These are phyloP conservation scores for Coemansia sp. DNA, from an alignment of 192 early-diverging fungal genomes.

Conservation along the genomic window DNA sequence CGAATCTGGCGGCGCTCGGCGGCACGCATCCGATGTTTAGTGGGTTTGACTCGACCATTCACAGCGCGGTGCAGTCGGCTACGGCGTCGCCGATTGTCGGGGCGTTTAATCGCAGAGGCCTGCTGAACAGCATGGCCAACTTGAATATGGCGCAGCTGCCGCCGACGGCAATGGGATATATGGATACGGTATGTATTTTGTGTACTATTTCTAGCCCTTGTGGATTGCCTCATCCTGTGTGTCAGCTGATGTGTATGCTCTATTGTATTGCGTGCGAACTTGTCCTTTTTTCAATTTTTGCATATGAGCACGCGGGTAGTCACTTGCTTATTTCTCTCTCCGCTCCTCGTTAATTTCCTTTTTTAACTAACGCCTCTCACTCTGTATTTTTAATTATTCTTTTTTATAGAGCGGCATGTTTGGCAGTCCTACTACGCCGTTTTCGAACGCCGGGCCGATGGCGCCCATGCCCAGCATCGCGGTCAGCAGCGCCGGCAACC, in stretches of 20 bases:
- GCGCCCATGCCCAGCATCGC: slow-evolving; percentile 23
- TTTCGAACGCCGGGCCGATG: slow-evolving; percentile 14
- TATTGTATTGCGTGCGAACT: slow-evolving; percentile 15
- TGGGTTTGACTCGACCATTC: slow-evolving; percentile 25
- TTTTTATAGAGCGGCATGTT: slow-evolving; percentile 37
- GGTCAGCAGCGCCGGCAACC: not conserved
- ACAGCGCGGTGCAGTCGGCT: slow-evolving; percentile 51
- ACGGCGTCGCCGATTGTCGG: slow-evolving; percentile 33
- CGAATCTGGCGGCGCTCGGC: slow-evolving; percentile 28
- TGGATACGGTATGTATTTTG: slow-evolving; percentile 3
- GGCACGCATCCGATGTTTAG: slow-evolving; percentile 1
- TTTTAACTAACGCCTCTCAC: slow-evolving; percentile 10
- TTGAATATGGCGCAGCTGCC: slow-evolving; percentile 51
- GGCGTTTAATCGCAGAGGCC: slow-evolving; percentile 18
- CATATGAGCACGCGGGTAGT: slow-evolving; percentile 7
- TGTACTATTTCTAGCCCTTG: not conserved
- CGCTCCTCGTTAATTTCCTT: not conserved
- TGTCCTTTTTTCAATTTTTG: not conserved
- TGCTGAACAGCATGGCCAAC: slow-evolving; percentile 44
- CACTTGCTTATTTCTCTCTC: not conserved
- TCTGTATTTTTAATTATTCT: not conserved
- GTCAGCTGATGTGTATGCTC: not conserved
- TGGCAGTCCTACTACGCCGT: slow-evolving; percentile 7
- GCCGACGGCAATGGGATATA: slow-evolving; percentile 14
- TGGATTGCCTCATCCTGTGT: not conserved